Percentiles rank a stretch among this genome's conserved stretches.
These are phyloP conservation scores for Exobasidium rhododendri DNA, from an alignment of 1,284 basidiomycete genomes.

Conservation along the genomic window DNA sequence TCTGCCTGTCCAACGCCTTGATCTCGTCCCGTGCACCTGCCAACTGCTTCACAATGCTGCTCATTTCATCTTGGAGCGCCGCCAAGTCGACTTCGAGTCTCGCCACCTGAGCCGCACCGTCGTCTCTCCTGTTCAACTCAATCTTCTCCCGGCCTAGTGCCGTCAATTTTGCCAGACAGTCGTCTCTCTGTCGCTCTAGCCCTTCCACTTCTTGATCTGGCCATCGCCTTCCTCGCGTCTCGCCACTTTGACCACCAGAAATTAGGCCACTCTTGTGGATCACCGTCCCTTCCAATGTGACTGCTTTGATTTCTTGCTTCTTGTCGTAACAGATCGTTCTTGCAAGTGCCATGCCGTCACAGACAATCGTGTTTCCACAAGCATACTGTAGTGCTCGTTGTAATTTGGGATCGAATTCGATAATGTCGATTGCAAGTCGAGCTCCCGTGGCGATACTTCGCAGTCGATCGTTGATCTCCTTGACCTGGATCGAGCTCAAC, in stretches of 20 bases:
- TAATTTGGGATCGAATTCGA: constrained; percentile 43
- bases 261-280: constrained; percentile 97
- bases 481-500: constrained; percentile 90
- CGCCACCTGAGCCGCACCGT: constrained; percentile 70
- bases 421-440: constrained; percentile 87
- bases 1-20: constrained; percentile 24
- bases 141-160: constrained; percentile 79
- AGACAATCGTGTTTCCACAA: constrained; percentile 90
- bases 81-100: constrained; percentile 72
- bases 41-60: constrained; percentile 34
- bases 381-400: constrained; percentile 94
- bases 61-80: constrained; percentile 74
- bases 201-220: constrained; percentile 89
- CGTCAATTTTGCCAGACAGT: constrained; percentile 71
- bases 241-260: constrained; percentile 79
- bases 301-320: constrained; percentile 95
- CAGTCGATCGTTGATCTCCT: constrained; percentile 89
- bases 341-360: constrained; percentile 90
- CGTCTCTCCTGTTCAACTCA: constrained; percentile 76
- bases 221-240: constrained; percentile 59
- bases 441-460: constrained; percentile 87
- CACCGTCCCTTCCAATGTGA: constrained; percentile 91
- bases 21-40: constrained; percentile 15
- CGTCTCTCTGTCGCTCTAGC: constrained; percentile 66
- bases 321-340: constrained; percentile 87